Percentiles rank a stretch among this genome's conserved stretches.
These are phyloP conservation scores for Thymus quinquecostatus DNA, from an alignment of 257 asterid species.

Conservation along the genomic window DNA sequence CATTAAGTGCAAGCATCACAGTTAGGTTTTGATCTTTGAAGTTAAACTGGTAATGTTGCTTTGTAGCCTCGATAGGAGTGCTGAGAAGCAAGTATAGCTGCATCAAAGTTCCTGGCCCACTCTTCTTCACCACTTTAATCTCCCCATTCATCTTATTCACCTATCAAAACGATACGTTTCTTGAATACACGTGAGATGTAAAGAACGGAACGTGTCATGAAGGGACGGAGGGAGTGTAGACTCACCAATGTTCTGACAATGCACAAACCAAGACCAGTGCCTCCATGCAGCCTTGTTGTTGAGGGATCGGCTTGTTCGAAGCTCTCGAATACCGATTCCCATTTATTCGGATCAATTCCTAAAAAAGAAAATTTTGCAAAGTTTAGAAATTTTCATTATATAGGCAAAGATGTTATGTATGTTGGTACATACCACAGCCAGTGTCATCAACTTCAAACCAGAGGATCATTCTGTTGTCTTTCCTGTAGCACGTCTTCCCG, in stretches of 20 bases:
- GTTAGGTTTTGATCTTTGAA: conserved; percentile 57
- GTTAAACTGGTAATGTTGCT: conserved; percentile 50
- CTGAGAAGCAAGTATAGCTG: conserved; percentile 63
- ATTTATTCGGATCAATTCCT: conserved; percentile 91
- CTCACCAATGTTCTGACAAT: conserved; percentile 93
- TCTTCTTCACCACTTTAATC: conserved; percentile 79
- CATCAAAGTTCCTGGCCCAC: conserved; percentile 81
- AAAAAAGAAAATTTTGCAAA: conserved; percentile 21
- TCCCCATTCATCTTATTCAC: conserved; percentile 96
- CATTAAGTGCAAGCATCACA: conserved; percentile 89
- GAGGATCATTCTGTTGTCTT: conserved; percentile 61
- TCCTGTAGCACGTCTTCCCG: conserved; percentile 49
- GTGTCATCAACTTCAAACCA: conserved; percentile 95
- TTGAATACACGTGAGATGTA: too few relatives aligned
- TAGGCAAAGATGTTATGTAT: neutral
- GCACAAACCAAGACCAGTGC: conserved; percentile 97
- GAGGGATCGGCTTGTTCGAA: conserved; percentile 99
- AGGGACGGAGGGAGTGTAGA: neutral
- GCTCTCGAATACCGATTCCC: conserved; percentile 97
- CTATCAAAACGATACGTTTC: conserved; percentile 38
- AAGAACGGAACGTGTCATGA: too few relatives aligned
- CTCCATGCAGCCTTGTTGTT: conserved; percentile 96
- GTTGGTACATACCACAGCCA: conserved; percentile 73
- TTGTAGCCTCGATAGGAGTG: conserved; percentile 49
- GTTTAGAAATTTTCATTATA: neutral